Base-by-base conservation (phyloP, 192 early-diverging fungal genomes). In the Chytriomyces confervae region DNA sequence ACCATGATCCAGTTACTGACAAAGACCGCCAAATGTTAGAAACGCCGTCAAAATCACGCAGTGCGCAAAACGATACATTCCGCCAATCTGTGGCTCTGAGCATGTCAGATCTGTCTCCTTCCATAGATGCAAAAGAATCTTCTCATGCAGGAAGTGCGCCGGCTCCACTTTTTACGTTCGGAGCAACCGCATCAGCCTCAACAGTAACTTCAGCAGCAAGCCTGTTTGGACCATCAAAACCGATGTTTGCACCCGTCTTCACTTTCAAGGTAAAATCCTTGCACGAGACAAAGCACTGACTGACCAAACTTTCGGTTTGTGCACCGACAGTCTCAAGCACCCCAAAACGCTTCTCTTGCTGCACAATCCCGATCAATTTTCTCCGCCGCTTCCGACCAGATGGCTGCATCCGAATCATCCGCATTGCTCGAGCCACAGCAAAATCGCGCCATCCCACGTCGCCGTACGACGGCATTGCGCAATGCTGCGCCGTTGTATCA, bases 171-270 rank as follows among this genome's bases (percentile, higher is more conserved):
- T 74, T 74, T 27, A 74, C 72, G 43, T 74, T 74, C 63, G 72
- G 72, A 60, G 29, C 43, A 62, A 43, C 72, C 8, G 23, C 29
- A 10, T 3, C 44, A 61, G 23, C 49, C 36, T 13, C 72, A 18
- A 20, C 61, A 36, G 36, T 36, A 23, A 36, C 69, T n/a, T 8
- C 66, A 11, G 16, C 23, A 46, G 66, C 36, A 43, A 50, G 46
- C 23, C 27, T 74, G 11, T 76, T 76, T 76, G 74, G 74, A 18
- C n/a, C 43, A 24, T 49, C 74, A 43, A 76, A 76, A 62, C 74
- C 74, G 7, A 24, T 76, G 24, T 76, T 76, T 43, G 62, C 61
- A 23, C 74, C 74, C 6, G 62, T 76, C 6, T 76, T 76, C 36
- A 49, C 74, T 13, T 76, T 76, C 62, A 76, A 44, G 6, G 74